phyloP scores from a whole-genome alignment of 306 rosid species.

The Potentilla sterilis region DNA sequence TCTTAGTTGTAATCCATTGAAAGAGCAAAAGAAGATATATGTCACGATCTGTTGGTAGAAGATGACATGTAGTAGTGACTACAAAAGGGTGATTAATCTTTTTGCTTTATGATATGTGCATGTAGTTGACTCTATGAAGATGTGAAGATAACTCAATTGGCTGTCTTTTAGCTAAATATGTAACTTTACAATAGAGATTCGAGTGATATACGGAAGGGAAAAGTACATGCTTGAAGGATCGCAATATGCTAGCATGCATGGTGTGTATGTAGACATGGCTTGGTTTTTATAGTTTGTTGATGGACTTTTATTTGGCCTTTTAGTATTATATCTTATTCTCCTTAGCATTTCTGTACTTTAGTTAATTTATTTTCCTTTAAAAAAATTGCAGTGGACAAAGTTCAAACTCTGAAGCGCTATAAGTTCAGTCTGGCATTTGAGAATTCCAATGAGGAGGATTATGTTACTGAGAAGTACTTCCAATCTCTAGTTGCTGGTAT shows the following conservation, averaged over 20 bases:
- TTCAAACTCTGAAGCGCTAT: constrained; percentile 78
- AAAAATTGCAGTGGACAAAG: constrained; percentile 70
- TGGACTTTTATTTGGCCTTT: neutral
- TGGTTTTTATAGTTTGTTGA: neutral
- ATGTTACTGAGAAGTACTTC: constrained; percentile 96
- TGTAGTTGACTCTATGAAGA: neutral
- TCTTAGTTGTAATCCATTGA: neutral
- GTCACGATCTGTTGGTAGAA: neutral
- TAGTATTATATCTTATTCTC: constrained; percentile 14
- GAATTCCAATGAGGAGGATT: constrained; percentile 98
- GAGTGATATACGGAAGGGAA: neutral
- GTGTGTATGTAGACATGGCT: constrained; percentile 6
- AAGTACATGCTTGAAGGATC: neutral
- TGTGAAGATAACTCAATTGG: neutral
- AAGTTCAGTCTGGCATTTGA: constrained; percentile 96
- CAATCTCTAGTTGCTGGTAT: constrained; percentile 98
- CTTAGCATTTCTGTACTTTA: neutral
- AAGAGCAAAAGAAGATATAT: neutral
- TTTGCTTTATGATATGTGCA: neutral
- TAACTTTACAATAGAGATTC: neutral
- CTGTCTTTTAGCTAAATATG: neutral
- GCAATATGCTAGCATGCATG: neutral
- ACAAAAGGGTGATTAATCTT: neutral
- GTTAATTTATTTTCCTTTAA: neutral
- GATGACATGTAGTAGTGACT: neutral